phyloP scores from a whole-genome alignment of 768 basidiomycete genomes.

The Saitozyma podzolica region DNA sequence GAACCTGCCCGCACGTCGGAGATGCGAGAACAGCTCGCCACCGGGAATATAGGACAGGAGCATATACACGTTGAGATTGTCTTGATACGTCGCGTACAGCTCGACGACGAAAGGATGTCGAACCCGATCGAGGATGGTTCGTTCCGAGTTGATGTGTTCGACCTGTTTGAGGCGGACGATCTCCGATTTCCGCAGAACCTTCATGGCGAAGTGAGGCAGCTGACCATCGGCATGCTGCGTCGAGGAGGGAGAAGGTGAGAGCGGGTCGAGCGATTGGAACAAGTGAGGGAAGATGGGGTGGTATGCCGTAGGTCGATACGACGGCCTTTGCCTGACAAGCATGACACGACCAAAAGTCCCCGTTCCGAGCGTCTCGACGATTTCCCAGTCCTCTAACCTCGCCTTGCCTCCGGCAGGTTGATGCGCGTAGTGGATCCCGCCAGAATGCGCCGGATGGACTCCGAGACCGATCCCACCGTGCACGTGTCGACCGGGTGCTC shows the following conservation, averaged over 20 bases:
- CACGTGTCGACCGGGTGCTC: not conserved
- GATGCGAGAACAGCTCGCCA: constrained; percentile 89
- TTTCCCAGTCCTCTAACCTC: constrained; percentile 52
- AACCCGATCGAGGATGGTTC: constrained; percentile 85
- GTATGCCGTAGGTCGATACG: constrained; percentile 40
- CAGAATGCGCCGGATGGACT: not conserved
- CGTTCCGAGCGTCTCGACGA: constrained; percentile 69
- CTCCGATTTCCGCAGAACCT: constrained; percentile 53
- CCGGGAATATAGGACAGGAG: constrained; percentile 93
- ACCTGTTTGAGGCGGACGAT: constrained; percentile 76
- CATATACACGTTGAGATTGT: constrained; percentile 97
- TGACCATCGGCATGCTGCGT: constrained; percentile 46
- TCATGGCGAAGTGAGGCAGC: constrained; percentile 54
- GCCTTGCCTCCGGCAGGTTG: constrained; percentile 17
- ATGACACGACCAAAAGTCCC: constrained; percentile 95
- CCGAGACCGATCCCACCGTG: too few relatives aligned
- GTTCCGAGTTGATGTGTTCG: constrained; percentile 96
- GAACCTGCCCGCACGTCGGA: constrained; percentile 90
- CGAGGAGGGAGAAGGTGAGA: constrained; percentile 35
- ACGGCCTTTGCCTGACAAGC: constrained; percentile 71
- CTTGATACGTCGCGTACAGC: constrained; percentile 66
- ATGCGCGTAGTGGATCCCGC: constrained; percentile 3
- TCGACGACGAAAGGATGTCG: constrained; percentile 96
- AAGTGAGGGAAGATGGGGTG: constrained; percentile 52
- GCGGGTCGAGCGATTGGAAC: constrained; percentile 41